Evolutionary conservation across 2,329 filamentous ascomycete species (phyloP).

Genomic region (Albifimbria verrucaria): DNA sequence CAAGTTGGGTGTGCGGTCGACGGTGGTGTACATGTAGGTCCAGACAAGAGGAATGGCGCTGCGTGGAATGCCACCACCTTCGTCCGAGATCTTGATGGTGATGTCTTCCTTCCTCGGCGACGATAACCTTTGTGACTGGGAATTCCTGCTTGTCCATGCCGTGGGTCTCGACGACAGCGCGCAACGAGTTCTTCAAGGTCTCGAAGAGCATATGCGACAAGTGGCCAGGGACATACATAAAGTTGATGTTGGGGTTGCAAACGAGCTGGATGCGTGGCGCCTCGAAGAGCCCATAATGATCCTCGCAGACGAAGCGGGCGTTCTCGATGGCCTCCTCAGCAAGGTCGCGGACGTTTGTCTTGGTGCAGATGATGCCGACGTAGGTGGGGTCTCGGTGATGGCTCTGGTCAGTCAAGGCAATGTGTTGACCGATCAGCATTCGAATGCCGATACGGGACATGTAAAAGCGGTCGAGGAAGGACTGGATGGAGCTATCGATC

Average conservation of each 20-base stretch:
- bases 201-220: slow-evolving; percentile 99
- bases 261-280: slow-evolving; percentile 95
- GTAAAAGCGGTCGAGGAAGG: slow-evolving; percentile 98
- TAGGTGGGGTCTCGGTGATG: slow-evolving; percentile 88
- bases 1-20: slow-evolving; percentile 89
- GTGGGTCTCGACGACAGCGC: slow-evolving; percentile 93
- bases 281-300: slow-evolving; percentile 96
- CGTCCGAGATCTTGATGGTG: slow-evolving; percentile 96
- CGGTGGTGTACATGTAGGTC: slow-evolving; percentile 99
- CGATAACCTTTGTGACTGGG: slow-evolving; percentile 94
- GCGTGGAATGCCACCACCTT: slow-evolving; percentile 91
- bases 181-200: slow-evolving; percentile 95
- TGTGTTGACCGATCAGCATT: slow-evolving; percentile 98
- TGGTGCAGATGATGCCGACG: slow-evolving; percentile 98
- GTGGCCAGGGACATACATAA: slow-evolving; percentile 99
- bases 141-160: slow-evolving; percentile 95
- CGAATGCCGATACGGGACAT: slow-evolving; percentile 99
- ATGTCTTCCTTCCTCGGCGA: slow-evolving; percentile 99
- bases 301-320: slow-evolving; percentile 97
- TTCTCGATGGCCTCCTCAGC: slow-evolving; percentile 98
- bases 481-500: slow-evolving; percentile 95
- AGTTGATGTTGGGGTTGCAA: slow-evolving; percentile 89
- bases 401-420: slow-evolving; percentile 90
- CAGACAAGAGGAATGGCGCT: slow-evolving; percentile 96
- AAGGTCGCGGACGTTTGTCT: slow-evolving; percentile 92